Evolutionary conservation across 306 rosid genomes (phyloP).

Genomic region (Rubus idaeus): DNA sequence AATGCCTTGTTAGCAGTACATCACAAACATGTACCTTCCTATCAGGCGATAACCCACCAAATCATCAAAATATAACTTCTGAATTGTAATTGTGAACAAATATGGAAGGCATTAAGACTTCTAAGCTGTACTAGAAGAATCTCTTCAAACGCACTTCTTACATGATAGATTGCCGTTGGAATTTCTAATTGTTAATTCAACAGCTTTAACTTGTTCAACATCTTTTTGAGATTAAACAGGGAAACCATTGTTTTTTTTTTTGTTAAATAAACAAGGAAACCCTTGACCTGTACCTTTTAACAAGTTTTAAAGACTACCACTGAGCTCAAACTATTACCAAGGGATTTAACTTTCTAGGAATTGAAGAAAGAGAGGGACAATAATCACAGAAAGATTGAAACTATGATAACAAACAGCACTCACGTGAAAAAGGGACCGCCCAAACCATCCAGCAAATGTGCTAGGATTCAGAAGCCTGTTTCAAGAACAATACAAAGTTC

Average conservation of each 20-base stretch:
- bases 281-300: not conserved
- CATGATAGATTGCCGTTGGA: not conserved
- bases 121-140: not conserved
- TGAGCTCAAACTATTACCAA: not conserved
- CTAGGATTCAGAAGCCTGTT: constrained; percentile 95
- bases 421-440: constrained; percentile 94
- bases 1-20: not conserved
- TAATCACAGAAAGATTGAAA: not conserved
- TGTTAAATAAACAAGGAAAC: not conserved
- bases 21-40: not conserved
- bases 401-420: constrained; percentile 39
- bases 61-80: not conserved
- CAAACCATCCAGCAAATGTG: constrained; percentile 99
- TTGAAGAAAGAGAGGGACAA: not conserved
- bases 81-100: not conserved
- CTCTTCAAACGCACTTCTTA: not conserved
- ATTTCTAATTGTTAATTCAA: not conserved
- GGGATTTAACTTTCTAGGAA: not conserved
- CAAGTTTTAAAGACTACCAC: not conserved
- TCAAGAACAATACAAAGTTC: constrained; percentile 21
- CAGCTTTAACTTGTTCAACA: not conserved
- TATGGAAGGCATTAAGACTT: not conserved
- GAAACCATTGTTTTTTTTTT: not conserved
- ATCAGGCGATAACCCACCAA: not conserved
- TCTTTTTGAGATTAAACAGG: not conserved